Evolutionary conservation across 164 flowering plant genomes (phyloP).

Genomic region (Tetrastigma voinierianum): DNA sequence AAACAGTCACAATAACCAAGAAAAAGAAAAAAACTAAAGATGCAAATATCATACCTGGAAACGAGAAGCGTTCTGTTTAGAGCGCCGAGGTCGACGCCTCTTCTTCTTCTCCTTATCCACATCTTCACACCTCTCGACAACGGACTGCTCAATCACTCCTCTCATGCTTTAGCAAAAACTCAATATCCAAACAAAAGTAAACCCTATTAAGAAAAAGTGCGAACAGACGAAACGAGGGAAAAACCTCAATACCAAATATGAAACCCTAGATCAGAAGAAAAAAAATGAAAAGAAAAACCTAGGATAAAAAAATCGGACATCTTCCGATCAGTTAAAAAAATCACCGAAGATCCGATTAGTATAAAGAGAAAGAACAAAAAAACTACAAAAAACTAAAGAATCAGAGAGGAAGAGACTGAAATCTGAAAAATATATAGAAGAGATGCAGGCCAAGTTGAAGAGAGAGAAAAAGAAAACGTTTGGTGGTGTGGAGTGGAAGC

Average conservation of each 20-base stretch:
- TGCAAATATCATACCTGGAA: slow-evolving; percentile 37
- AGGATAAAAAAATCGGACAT: slow-evolving; percentile 12
- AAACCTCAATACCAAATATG: neutral
- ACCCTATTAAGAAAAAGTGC: neutral
- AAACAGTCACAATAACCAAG: too few species aligned
- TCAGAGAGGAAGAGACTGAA: neutral
- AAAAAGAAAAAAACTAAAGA: neutral
- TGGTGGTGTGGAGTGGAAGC: slow-evolving; percentile 11
- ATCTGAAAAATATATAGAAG: neutral
- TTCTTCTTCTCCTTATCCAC: slow-evolving; percentile 67
- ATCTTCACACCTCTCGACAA: slow-evolving; percentile 37
- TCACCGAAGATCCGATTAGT: slow-evolving; percentile 34
- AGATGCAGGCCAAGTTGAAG: neutral
- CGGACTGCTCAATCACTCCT: slow-evolving; percentile 29
- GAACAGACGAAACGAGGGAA: neutral
- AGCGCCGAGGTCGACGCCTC: slow-evolving; percentile 68
- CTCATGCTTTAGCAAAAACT: slow-evolving; percentile 26
- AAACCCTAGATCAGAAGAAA: slow-evolving; percentile 11
- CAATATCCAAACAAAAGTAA: neutral
- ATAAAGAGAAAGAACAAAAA: neutral
- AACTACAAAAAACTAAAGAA: slow-evolving; percentile 10
- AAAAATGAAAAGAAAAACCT: slow-evolving; percentile 1
- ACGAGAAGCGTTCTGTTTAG: slow-evolving; percentile 40
- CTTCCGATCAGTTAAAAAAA: slow-evolving; percentile 39
- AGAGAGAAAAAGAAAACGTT: slow-evolving; percentile 14